phyloP scores from a whole-genome alignment of 352 stramenopile genomes.

The Phytophthora colocasiae region DNA sequence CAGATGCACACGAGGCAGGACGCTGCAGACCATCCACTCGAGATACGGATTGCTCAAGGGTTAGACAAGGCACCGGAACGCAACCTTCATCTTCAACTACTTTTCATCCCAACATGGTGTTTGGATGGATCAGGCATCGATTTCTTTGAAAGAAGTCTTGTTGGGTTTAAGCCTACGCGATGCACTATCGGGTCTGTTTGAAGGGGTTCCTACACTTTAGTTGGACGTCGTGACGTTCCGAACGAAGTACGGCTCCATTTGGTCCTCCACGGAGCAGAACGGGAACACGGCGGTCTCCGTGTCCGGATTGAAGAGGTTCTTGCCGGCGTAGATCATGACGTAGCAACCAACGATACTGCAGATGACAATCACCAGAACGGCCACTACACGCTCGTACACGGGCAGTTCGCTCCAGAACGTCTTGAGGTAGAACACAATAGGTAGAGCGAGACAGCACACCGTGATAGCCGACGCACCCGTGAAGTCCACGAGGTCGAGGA shows the following conservation, averaged over 20 bases:
- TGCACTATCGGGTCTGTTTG: slow-evolving; percentile 27
- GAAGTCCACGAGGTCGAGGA: slow-evolving; percentile 54
- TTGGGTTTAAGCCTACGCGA: slow-evolving; percentile 31
- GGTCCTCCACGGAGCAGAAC: slow-evolving; percentile 37
- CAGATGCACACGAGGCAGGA: slow-evolving; percentile 16
- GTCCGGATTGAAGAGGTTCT: slow-evolving; percentile 44
- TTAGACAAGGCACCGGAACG: slow-evolving; percentile 33
- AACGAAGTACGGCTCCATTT: slow-evolving; percentile 38
- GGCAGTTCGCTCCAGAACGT: slow-evolving; percentile 42
- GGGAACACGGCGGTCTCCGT: slow-evolving; percentile 31
- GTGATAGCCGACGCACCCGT: slow-evolving; percentile 47
- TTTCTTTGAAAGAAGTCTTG: slow-evolving; percentile 31
- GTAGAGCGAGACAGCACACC: slow-evolving; percentile 49
- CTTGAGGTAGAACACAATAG: slow-evolving; percentile 54
- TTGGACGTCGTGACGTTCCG: slow-evolving; percentile 25
- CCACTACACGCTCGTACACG: slow-evolving; percentile 40
- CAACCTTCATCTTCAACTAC: neutral
- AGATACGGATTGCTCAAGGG: slow-evolving; percentile 23
- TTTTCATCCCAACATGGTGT: slow-evolving; percentile 23
- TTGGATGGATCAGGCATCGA: slow-evolving; percentile 5
- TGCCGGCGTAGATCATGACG: slow-evolving; percentile 42
- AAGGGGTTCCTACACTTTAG: slow-evolving; percentile 11
- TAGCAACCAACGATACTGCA: slow-evolving; percentile 40
- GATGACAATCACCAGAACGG: slow-evolving; percentile 37
- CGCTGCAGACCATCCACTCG: slow-evolving; percentile 24